These are phyloP conservation scores for Trypanosoma platydactyli DNA, from an alignment of 208 protist genomes.

Conservation along the genomic window DNA sequence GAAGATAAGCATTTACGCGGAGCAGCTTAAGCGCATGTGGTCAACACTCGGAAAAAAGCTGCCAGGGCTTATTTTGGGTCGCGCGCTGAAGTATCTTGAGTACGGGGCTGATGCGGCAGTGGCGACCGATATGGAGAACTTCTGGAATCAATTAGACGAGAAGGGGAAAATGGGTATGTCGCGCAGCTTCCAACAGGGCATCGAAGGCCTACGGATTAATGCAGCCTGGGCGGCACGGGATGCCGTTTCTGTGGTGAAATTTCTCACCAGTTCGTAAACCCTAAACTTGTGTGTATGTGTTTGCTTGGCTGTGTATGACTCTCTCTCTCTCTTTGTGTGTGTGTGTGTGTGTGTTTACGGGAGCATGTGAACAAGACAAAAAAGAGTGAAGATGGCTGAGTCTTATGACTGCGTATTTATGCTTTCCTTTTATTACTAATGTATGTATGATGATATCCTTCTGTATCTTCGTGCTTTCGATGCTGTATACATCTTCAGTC, in stretches of 20 bases:
- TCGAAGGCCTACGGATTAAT: constrained; percentile 52
- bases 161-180: constrained; percentile 40
- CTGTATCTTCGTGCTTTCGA: too few relatives aligned
- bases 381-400: too few relatives aligned
- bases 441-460: too few relatives aligned
- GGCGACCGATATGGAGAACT: constrained; percentile 43
- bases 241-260: constrained; percentile 23
- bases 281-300: not conserved
- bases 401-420: too few relatives aligned
- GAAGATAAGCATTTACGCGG: constrained; percentile 30
- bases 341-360: constrained; percentile 3
- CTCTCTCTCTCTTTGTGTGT: too few relatives aligned
- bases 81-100: constrained; percentile 54
- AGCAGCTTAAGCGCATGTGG: constrained; percentile 50
- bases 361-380: too few relatives aligned
- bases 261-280: not conserved
- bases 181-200: constrained; percentile 52
- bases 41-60: constrained; percentile 38
- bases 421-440: too few relatives aligned
- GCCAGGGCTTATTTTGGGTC: constrained; percentile 48
- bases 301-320: not conserved
- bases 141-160: constrained; percentile 42
- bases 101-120: constrained; percentile 35
- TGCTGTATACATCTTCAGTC: too few relatives aligned
- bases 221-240: constrained; percentile 45